Conservation (phyloP, 129 eudicot genomes). For the Calendula officinalis region DNA sequence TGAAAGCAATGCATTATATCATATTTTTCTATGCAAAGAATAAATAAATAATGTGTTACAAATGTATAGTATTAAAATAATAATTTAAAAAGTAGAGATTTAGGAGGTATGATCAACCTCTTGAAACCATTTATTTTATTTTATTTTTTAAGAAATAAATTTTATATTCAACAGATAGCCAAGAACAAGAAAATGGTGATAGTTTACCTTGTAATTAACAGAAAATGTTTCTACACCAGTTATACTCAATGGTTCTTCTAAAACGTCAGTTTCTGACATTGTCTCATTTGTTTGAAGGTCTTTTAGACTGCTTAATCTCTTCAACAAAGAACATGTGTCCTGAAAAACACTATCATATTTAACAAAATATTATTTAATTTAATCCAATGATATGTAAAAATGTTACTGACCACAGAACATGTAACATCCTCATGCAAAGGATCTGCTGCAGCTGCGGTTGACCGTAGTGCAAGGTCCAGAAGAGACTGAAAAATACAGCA, state of each 20-base stretch:
- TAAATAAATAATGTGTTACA: too few species aligned
- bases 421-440: constrained; percentile 89
- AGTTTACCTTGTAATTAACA: constrained; percentile 79
- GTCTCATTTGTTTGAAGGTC: constrained; percentile 66
- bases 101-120: too few species aligned
- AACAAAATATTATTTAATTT: constrained; percentile 8
- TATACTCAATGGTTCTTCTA: constrained; percentile 78
- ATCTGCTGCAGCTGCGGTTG: constrained; percentile 98
- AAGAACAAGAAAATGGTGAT: constrained; percentile 1
- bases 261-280: constrained; percentile 39
- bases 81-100: too few species aligned
- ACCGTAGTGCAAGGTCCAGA: constrained; percentile 93
- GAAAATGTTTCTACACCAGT: constrained; percentile 94
- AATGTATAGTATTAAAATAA: too few species aligned
- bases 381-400: background rate
- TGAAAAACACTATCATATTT: constrained; percentile 24
- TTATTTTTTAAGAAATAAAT: too few species aligned
- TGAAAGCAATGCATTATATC: too few species aligned
- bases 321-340: constrained; percentile 80
- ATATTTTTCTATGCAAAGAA: too few species aligned
- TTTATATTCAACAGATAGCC: too few species aligned
- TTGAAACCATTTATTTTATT: too few species aligned
- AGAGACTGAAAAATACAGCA: constrained; percentile 59
- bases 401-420: constrained; percentile 80
- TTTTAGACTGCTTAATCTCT: constrained; percentile 71